A percentile compares a stretch with the other conserved stretches of the same genome.
These are phyloP conservation scores for Nannochloropsis gaditana DNA, from an alignment of 108 stramenopile genomes.

Conservation along the genomic window DNA sequence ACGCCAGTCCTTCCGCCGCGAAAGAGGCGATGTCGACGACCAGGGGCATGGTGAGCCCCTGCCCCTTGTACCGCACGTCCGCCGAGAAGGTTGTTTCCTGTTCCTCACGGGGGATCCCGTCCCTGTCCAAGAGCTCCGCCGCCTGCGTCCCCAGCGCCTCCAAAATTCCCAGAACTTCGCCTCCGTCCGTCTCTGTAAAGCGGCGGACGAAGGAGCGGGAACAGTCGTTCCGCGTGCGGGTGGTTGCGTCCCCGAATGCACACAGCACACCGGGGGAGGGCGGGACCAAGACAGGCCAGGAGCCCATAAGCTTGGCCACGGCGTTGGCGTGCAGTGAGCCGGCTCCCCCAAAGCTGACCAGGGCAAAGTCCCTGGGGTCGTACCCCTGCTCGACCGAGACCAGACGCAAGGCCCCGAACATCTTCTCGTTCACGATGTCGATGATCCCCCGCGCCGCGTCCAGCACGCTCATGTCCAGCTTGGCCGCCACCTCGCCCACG, in stretches of 20 bases:
- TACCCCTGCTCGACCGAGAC: background rate
- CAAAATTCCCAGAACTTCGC: background rate
- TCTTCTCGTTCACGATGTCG: background rate
- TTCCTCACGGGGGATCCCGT: background rate
- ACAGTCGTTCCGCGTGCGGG: background rate
- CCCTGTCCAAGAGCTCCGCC: background rate
- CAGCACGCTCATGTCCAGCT: background rate
- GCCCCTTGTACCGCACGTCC: background rate
- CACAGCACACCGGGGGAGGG: constrained; percentile 12
- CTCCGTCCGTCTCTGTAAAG: background rate
- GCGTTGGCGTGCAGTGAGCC: background rate
- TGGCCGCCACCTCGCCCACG: background rate
- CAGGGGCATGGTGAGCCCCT: background rate
- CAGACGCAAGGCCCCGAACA: background rate
- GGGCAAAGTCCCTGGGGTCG: background rate
- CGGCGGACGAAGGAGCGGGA: background rate
- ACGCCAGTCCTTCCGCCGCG: background rate
- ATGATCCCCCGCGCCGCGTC: background rate
- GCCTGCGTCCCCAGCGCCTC: background rate
- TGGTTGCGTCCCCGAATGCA: background rate
- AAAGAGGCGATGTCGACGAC: background rate
- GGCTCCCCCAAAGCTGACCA: background rate
- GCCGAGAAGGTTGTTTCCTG: background rate
- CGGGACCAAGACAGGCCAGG: background rate
- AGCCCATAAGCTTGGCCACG: background rate